Percentiles rank a stretch among this genome's conserved stretches.
Conservation (phyloP, 495 filamentous ascomycete species). For the Podospora australis region DNA sequence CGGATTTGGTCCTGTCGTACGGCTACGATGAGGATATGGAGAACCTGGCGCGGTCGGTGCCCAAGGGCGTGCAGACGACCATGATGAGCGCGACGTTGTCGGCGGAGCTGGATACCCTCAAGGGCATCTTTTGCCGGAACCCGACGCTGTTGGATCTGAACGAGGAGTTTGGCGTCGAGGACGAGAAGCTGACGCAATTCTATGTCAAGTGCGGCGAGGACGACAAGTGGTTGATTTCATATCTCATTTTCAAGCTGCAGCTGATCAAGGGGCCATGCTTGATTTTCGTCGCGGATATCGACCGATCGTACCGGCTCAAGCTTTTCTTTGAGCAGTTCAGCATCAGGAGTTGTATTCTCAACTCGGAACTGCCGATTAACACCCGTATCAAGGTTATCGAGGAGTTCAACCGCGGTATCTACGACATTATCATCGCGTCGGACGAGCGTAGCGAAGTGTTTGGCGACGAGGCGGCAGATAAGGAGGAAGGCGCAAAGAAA, state of each 20-base stretch:
- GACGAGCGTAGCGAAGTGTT: slow-evolving; percentile 81
- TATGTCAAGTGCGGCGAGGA: slow-evolving; percentile 79
- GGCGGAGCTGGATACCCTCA: slow-evolving; percentile 76
- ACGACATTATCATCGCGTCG: slow-evolving; percentile 94
- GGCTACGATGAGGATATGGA: slow-evolving; percentile 89
- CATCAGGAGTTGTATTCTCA: slow-evolving; percentile 87
- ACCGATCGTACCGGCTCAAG: slow-evolving; percentile 89
- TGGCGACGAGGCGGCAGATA: slow-evolving; percentile 50
- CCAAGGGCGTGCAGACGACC: slow-evolving; percentile 80
- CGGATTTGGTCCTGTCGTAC: slow-evolving; percentile 89
- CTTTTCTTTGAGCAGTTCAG: slow-evolving; percentile 96
- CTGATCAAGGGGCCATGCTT: slow-evolving; percentile 92
- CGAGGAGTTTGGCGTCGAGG: slow-evolving; percentile 58
- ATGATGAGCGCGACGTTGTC: slow-evolving; percentile 91
- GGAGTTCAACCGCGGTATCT: slow-evolving; percentile 81
- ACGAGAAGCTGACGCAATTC: slow-evolving; percentile 74
- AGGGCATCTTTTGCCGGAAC: slow-evolving; percentile 77
- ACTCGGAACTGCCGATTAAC: slow-evolving; percentile 90
- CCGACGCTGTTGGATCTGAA: slow-evolving; percentile 72
- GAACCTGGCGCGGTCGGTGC: slow-evolving; percentile 64
- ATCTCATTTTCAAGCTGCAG: slow-evolving; percentile 91
- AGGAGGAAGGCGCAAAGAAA: slow-evolving; percentile 25
- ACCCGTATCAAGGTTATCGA: slow-evolving; percentile 90
- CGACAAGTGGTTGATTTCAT: slow-evolving; percentile 90
- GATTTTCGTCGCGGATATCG: slow-evolving; percentile 89